phyloP scores from a whole-genome alignment of 2,329 filamentous ascomycete species.

The Aspergillus quadrilineatus region DNA sequence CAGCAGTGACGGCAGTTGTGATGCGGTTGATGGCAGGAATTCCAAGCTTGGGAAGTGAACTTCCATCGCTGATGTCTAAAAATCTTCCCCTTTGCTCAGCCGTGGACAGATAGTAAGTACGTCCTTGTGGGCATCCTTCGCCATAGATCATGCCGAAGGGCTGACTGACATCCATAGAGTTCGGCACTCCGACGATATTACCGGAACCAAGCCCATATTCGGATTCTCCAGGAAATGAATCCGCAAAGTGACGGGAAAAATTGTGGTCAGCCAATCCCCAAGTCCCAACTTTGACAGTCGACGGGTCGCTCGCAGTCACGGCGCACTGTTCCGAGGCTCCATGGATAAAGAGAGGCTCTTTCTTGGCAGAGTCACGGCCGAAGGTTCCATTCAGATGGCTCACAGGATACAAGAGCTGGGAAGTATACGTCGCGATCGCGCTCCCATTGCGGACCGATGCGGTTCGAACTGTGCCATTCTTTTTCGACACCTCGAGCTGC shows the following conservation, averaged over 20 bases:
- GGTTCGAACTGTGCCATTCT: slow-evolving; percentile 54
- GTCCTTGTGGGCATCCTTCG: slow-evolving; percentile 81
- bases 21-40: slow-evolving; percentile 73
- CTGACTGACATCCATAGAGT: slow-evolving; percentile 88
- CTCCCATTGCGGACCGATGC: slow-evolving; percentile 64
- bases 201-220: slow-evolving; percentile 78
- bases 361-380: slow-evolving; percentile 64
- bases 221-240: slow-evolving; percentile 69
- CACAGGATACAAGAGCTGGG: slow-evolving; percentile 74
- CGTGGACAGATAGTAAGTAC: slow-evolving; percentile 71
- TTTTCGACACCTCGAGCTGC: slow-evolving; percentile 51
- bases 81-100: slow-evolving; percentile 77
- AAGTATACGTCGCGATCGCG: slow-evolving; percentile 81
- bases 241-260: slow-evolving; percentile 72
- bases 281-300: slow-evolving; percentile 70
- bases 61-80: slow-evolving; percentile 60
- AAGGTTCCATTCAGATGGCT: slow-evolving; percentile 80
- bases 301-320: slow-evolving; percentile 77
- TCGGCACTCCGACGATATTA: slow-evolving; percentile 71
- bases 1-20: slow-evolving; percentile 69
- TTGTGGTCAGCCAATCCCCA: slow-evolving; percentile 80
- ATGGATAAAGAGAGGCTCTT: slow-evolving; percentile 75
- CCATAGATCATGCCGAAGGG: slow-evolving; percentile 79
- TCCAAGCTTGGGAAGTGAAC: slow-evolving; percentile 65
- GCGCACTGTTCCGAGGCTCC: slow-evolving; percentile 75